Evolutionary conservation across 2,329 filamentous ascomycete genomes (phyloP), one percentile per base, ranked within the genome.

Genomic region (Curvularia spicifera): DNA sequence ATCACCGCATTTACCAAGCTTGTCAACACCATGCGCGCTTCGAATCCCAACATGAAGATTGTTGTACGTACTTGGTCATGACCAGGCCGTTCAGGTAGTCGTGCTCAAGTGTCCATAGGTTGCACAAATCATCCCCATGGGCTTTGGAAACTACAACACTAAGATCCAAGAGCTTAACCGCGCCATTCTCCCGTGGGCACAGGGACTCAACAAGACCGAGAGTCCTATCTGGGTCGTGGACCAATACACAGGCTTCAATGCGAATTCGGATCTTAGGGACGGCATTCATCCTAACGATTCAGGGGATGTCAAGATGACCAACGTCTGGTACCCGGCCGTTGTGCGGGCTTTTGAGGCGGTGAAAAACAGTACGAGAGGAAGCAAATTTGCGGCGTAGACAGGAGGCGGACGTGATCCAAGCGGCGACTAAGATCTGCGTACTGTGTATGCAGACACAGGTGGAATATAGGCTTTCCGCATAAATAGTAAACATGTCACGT

Each of bases 221-320:
- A 76, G 73, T 1, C 78, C 77, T 1, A 78, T 80, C 63, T 79
- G 74, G 76, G 73, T 80, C 10, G 78, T 80, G 2, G 78, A 79
- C 54, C 78, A 79, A 61, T 79, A 77, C 55, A 77, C 76, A 0
- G 76, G 77, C 4, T 78, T 79, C 60, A 72, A 63, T 18, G 65
- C 57, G 59, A 66, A 33, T 31, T 48, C 59, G 29, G 76, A 79
- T 55, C 60, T 78, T 2, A 69, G 77, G 15, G 78, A 80, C 56
- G 76, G 78, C 2, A 66, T 80, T 4, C 78, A 80, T 61, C 78
- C 78, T 4, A 80, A 78, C 63, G 69, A 73, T 59, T 56, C 67
- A 0, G 79, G 79, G 1, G 78, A 80, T 59, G 73, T 68, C 24
- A 81, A 80, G 73, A 81, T 76, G 79, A 60, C 62, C 63, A 65